Evolutionary conservation across 2,329 filamentous ascomycete species (phyloP), one percentile per base, ranked within the genome.

Genomic region (Periglandula ipomoeae): DNA sequence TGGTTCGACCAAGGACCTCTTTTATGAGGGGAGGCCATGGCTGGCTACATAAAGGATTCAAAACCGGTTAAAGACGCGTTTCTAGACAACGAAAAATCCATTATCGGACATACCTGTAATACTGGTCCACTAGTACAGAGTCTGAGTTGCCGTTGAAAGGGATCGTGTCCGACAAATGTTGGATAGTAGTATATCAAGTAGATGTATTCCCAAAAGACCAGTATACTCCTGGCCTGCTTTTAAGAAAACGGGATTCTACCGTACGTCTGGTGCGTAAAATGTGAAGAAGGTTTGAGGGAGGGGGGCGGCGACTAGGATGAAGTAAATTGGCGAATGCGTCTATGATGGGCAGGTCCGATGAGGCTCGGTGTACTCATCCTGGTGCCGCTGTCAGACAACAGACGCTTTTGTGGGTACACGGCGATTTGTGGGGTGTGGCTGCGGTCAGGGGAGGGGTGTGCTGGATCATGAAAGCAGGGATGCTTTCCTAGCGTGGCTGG

Each of bases 1-100:
- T 76, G 73, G 58, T 83, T 81, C 53, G 87, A 85, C 89, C 89
- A 95, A 50, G 89, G 88, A 50, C 89, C 89, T 69, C 87, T 80
- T 55, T 65, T 60, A 42, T 69, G 54, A 22, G 44, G 11, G 37
- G 46, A 1, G 4, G 19, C 23, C 50, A 49, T 49, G 34, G 3
- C 30, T 32, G 5, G 15, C 30, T 32, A n/a, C n/a, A n/a, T n/a
- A n/a, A n/a, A n/a, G n/a, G n/a, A n/a, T n/a, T n/a, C n/a, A n/a
- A n/a, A n/a, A n/a, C n/a, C n/a, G n/a, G n/a, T n/a, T n/a, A n/a
- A n/a, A n/a, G n/a, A n/a, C n/a, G n/a, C n/a, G n/a, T n/a, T n/a
- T n/a, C n/a, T n/a, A n/a, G n/a, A n/a, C n/a, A n/a, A n/a, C n/a
- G n/a, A n/a, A n/a, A n/a, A n/a, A n/a, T n/a, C n/a, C n/a, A n/a